Evolutionary conservation across 768 basidiomycete species (phyloP), one percentile per base, ranked within the genome.

Genomic region (Amanita rubescens): DNA sequence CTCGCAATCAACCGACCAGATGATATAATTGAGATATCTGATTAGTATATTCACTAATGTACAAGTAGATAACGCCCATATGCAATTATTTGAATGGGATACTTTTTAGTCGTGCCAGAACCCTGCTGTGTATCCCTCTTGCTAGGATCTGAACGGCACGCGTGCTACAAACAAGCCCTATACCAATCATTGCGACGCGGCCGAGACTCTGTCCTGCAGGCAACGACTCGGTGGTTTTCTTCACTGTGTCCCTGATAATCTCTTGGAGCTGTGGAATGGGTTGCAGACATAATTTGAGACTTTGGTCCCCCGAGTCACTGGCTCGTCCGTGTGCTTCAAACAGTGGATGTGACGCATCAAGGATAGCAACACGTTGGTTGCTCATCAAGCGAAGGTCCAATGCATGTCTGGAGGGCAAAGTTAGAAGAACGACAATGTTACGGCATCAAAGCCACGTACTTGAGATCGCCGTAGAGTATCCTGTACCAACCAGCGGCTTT

Each of bases 401-500:
- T 0, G 87, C 89, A 63, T 90, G 81, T 60, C 87, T 88, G 54
- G 10, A 17, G 24, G 14, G 42, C 34, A 20, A 42, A 53, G 19
- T 62, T 17, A 35, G 47, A 43, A 33, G 30, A 55, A 37, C 54
- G 17, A 43, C 22, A 39, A 15, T 35, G 24, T 12, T 33, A 27
- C 17, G 20, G 42, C 49, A 22, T n/a, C 12, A 15, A n/a, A n/a
- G 32, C 19, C 38, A 63, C 71, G 20, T 61, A 87, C 87, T 77
- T 78, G 22, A 82, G 71, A 63, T 87, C 81, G 6, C 80, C 76
- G 54, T 88, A 87, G 44, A 90, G 65, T 20, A 91, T 67, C 49
- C 90, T 73, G 68, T 85, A 92, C 90, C 90, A 92, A 2, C 85
- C 86, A 47, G 85, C 82, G 11, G 84, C 80, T 69, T 91, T 92